Evolutionary conservation across 2,329 filamentous ascomycete species (phyloP), one percentile per base, ranked within the genome.

Genomic region (Drechslera avenae): DNA sequence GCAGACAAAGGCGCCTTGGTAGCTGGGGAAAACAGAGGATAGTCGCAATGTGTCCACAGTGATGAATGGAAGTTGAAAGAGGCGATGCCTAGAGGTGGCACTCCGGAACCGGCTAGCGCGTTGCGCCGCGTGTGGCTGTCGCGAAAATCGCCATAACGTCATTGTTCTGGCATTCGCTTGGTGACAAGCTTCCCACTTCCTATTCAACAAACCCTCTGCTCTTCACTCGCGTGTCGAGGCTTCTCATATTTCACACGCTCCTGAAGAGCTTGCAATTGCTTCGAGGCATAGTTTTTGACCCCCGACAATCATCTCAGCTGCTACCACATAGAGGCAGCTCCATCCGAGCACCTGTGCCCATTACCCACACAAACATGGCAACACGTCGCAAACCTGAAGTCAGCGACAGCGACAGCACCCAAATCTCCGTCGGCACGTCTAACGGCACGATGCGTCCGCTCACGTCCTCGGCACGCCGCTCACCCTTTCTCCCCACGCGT

Each of bases 401-500:
- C 17, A 39, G 47, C 33, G 47, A 26, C 17, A 52, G 18, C 10
- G 44, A 57, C 45, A 57, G 47, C 40, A 50, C 37, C 5, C 55
- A 67, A 17, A 52, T 62, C 45, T 64, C 64, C 45, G 53, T 63
- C 17, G 57, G 55, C 35, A 68, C 65, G 62, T 58, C 67, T 13
- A 35, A 57, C 8, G 54, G 55, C 31, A 60, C 64, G n/a, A 61
- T 64, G 18, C 67, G 61, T 17, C 42, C 54, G 6, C 57, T 57
- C 19, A 68, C 61, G 13, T 59, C 63, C 16, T 58, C 62, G 16
- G 58, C 60, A n/a, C 54, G 62, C 6, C 71, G 68, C 51, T 78
- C 79, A 30, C 87, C 89, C 2, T 85, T 83, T 73, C 79, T 91
- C 2, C 89, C 89, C 4, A 91, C 89, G 2, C 79, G 82, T 7